Evolutionary conservation across 2,329 filamentous ascomycete species (phyloP), one percentile per base, ranked within the genome.

Genomic region (Aspergillus flavus): DNA sequence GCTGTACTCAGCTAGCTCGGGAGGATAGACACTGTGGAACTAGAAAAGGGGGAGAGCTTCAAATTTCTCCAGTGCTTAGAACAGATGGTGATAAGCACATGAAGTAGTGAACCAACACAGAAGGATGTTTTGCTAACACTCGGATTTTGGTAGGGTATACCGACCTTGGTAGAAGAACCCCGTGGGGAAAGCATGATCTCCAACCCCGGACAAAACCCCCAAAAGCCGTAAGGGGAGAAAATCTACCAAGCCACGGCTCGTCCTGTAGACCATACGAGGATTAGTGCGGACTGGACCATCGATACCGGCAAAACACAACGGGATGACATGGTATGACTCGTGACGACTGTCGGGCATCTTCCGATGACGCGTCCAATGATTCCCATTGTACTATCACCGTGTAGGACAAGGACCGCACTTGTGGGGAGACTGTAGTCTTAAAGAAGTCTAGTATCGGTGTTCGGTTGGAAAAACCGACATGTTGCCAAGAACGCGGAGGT

Each of bases 121-220:
- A 1, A 32, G 16, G 19, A 52, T 32, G 12, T 52, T 6, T 32
- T 28, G 1, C 3, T 19, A 21, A n/a, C 9, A 3, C 28, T 6
- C 28, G 11, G 19, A 12, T 52, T 52, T 32, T n/a, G 4, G 3
- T n/a, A 11, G n/a, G 9, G 16, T 14, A 52, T 52, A 52, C 26
- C 19, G 12, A 19, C 16, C 26, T 28, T 12, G 16, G 9, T 30
- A 30, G 23, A 62, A 61, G 50, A 54, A 56, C 39, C 72, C 71
- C 71, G 65, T 73, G 72, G 72, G 71, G 71, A 68, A 69, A 58
- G 34, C 19, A 54, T 65, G 62, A 67, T 67, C 64, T 61, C 63
- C 62, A 53, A 57, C 59, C 61, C 63, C 68, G 62, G 69, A 65
- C 59, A 58, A 69, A 55, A 10, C 41, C 16, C 14, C 28, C 30